Evolutionary conservation across 2,329 filamentous ascomycete genomes (phyloP), one percentile per base, ranked within the genome.

Genomic region (Verticillium klebahnii): DNA sequence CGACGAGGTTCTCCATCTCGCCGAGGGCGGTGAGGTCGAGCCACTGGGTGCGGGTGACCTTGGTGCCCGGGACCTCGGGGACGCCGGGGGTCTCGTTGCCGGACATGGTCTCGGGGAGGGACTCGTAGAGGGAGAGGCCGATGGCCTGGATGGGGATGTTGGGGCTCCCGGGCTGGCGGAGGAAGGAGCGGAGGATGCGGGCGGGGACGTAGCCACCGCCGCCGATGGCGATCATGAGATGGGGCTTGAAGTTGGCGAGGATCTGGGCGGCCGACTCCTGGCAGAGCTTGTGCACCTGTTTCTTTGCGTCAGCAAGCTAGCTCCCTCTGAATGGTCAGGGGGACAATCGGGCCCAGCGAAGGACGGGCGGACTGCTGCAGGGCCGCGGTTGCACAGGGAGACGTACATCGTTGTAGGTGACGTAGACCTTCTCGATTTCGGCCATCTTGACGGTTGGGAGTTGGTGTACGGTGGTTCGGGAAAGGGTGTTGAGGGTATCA

Each of bases 101-200:
- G 62, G 85, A 83, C 65, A 83, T 82, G 63, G 81, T 81, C 58
- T 77, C 71, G 63, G 82, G 74, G 57, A 98, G 89, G 66, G 88
- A 84, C 80, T 99, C 95, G 83, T 99, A 99, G 61, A 99, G 89
- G 25, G 94, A 98, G 67, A 99, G 89, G 57, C 95, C 95, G 76
- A 99, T 99, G 67, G 95, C 95, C 84, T 99, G 95, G 78, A 99
- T 99, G 68, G 95, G 94, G 72, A 99, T 99, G 82, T 99, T 99
- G 78, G 93, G 88, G 65, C 83, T 85, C 69, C 90, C 92, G 63
- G 91, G 84, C 74, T 88, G 86, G 84, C 96, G 97, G 76, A 99
- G 90, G 84, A 99, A 99, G 23, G 95, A 98, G 66, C 95, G 92
- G 67, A 99, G 86, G 76, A 99, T 99, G 70, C 95, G 91, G 56